These are phyloP conservation scores for Nemania bipapillata DNA, from an alignment of 2,329 filamentous ascomycete genomes.

Conservation along the genomic window DNA sequence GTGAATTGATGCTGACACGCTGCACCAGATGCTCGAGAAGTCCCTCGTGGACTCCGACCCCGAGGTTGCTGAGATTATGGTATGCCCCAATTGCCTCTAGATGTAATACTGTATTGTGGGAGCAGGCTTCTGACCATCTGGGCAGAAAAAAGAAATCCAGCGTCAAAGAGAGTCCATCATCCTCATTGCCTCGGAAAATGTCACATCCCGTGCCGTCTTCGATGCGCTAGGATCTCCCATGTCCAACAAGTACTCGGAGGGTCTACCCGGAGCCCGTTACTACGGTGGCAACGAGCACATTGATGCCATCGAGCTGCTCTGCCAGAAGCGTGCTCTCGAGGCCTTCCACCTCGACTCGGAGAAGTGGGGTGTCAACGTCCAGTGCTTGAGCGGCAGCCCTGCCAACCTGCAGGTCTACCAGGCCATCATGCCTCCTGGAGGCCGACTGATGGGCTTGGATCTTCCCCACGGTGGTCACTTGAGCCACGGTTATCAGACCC, in stretches of 20 bases:
- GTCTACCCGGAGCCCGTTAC: conserved; percentile 97
- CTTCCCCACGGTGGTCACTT: conserved; percentile 94
- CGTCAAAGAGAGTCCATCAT: conserved; percentile 98
- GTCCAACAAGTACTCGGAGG: conserved; percentile 99
- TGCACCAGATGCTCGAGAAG: conserved; percentile 87
- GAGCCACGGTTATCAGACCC: conserved; percentile 97
- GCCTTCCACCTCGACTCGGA: conserved; percentile 86
- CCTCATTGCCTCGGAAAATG: conserved; percentile 98
- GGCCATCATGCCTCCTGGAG: conserved; percentile 94
- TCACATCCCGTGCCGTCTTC: conserved; percentile 97
- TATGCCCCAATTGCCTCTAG: conserved; percentile 57
- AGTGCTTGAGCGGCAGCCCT: conserved; percentile 90
- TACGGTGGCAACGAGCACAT: conserved; percentile 99
- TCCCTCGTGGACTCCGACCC: conserved; percentile 90
- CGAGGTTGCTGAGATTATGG: conserved; percentile 97
- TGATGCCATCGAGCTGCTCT: conserved; percentile 92
- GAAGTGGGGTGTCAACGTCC: conserved; percentile 99
- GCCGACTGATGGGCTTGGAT: conserved; percentile 95
- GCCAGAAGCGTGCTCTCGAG: conserved; percentile 91
- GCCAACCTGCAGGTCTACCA: conserved; percentile 99
- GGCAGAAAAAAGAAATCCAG: conserved; percentile 88
- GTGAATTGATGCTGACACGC: conserved; percentile 50
- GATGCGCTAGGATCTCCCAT: conserved; percentile 94
- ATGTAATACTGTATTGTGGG: neutral
- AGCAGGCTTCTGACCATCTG: neutral